Percentiles rank a stretch among this genome's conserved stretches.
Conservation (phyloP, 106 monocot genomes). For the Dendrobium nobile region DNA sequence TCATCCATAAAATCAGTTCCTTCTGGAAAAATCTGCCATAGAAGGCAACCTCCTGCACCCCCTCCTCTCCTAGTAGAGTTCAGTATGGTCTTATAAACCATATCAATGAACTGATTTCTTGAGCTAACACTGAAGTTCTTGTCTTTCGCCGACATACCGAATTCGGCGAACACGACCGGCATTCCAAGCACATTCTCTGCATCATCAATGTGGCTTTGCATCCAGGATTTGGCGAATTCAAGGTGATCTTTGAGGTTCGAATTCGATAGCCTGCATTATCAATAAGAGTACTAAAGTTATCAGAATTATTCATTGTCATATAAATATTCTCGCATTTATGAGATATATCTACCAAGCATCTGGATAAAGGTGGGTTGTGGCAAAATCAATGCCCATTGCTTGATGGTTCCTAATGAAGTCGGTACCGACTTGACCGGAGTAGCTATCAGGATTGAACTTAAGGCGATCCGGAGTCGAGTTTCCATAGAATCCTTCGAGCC, state of each 20-base stretch:
- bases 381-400: slow-evolving; percentile 47
- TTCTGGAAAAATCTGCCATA: slow-evolving; percentile 81
- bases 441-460: slow-evolving; percentile 39
- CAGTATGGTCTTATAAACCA: slow-evolving; percentile 45
- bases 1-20: slow-evolving; percentile 79
- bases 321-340: not conserved
- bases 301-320: too few species aligned
- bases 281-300: too few species aligned
- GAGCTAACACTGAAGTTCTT: slow-evolving; percentile 28
- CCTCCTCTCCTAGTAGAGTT: slow-evolving; percentile 53
- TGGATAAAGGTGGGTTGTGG: slow-evolving; percentile 60
- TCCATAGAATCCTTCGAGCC: slow-evolving; percentile 60
- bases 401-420: slow-evolving; percentile 61
- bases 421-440: slow-evolving; percentile 41
- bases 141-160: slow-evolving; percentile 53
- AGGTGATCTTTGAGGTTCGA: slow-evolving; percentile 20
- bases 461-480: slow-evolving; percentile 28
- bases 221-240: slow-evolving; percentile 53
- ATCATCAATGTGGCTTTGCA: slow-evolving; percentile 69
- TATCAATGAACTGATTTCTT: slow-evolving; percentile 47
- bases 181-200: slow-evolving; percentile 39
- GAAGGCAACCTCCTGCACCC: slow-evolving; percentile 45
- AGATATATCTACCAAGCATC: slow-evolving; percentile 33
- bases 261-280: slow-evolving; percentile 28
- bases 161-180: slow-evolving; percentile 76